These are phyloP conservation scores for Zalaria sp. DNA, from an alignment of 2,329 filamentous ascomycete species.

Conservation along the genomic window DNA sequence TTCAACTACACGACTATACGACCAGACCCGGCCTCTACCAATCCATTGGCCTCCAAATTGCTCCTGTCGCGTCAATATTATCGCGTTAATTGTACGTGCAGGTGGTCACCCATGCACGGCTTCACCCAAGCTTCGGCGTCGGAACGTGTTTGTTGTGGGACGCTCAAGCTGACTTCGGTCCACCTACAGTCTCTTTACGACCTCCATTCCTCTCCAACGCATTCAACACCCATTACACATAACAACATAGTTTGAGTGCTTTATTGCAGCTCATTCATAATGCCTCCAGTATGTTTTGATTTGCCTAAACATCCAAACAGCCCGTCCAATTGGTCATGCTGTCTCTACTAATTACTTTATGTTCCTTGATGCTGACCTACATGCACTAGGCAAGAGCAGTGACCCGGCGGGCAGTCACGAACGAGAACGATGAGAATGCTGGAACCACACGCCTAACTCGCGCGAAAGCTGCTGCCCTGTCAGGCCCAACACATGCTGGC, in stretches of 20 bases:
- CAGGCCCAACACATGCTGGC: constrained; percentile 36
- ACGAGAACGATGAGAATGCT: constrained; percentile 89
- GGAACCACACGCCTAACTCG: constrained; percentile 71
- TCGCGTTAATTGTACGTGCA: too few relatives aligned
- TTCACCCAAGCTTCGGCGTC: not conserved
- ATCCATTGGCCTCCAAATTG: too few relatives aligned
- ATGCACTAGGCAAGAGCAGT: constrained; percentile 49
- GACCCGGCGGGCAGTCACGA: constrained; percentile 56
- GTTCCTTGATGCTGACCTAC: constrained; percentile 2
- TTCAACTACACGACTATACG: constrained; percentile 2
- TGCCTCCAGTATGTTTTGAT: constrained; percentile 21
- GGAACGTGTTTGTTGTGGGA: constrained; percentile 6
- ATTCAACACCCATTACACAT: too few relatives aligned
- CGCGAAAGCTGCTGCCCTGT: constrained; percentile 69
- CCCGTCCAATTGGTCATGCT: not conserved
- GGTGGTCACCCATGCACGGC: too few relatives aligned
- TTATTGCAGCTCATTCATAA: constrained; percentile 3
- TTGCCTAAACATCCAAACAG: not conserved
- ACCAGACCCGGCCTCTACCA: too few relatives aligned
- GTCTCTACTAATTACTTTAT: not conserved
- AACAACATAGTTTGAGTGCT: too few relatives aligned
- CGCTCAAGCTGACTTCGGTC: constrained; percentile 3
- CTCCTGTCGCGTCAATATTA: too few relatives aligned
- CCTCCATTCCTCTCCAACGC: not conserved
- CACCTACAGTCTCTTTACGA: constrained; percentile 1